These are phyloP conservation scores for Venturia asperata DNA, from an alignment of 2,329 filamentous ascomycete genomes.

Conservation along the genomic window DNA sequence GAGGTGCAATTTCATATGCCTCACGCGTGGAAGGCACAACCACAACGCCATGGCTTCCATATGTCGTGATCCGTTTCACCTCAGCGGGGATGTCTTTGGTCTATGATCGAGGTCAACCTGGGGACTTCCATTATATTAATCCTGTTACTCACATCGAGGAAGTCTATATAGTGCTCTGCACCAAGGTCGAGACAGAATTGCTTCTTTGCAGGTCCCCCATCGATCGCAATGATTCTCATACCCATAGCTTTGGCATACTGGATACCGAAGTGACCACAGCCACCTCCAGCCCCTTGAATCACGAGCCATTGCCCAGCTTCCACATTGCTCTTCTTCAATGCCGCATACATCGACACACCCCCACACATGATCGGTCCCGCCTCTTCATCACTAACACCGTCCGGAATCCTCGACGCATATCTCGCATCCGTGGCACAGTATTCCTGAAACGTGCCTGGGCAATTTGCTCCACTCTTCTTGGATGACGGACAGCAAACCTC, in stretches of 20 bases:
- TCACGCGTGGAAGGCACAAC: conserved; percentile 30
- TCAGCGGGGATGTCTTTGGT: conserved; percentile 31
- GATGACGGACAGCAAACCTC: conserved; percentile 60
- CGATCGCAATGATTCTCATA: conserved; percentile 70
- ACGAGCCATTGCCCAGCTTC: conserved; percentile 70
- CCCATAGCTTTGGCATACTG: conserved; percentile 94
- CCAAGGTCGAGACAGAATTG: conserved; percentile 53
- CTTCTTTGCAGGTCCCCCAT: conserved; percentile 71
- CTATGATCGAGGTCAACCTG: conserved; percentile 6
- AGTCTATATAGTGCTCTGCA: conserved; percentile 70
- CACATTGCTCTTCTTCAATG: conserved; percentile 71
- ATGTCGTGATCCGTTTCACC: conserved; percentile 31
- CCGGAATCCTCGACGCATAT: conserved; percentile 77
- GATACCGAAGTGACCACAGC: conserved; percentile 68
- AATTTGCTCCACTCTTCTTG: conserved; percentile 78
- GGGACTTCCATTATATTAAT: too few relatives aligned
- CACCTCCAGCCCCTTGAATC: conserved; percentile 80
- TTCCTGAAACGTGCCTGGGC: conserved; percentile 90
- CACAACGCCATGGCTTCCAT: conserved; percentile 34
- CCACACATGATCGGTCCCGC: conserved; percentile 77
- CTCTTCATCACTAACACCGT: conserved; percentile 68
- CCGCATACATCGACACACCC: conserved; percentile 84
- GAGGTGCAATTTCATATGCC: conserved; percentile 29
- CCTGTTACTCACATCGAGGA: conserved; percentile 42
- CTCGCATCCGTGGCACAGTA: conserved; percentile 82